Conservation (phyloP, 495 filamentous ascomycete genomes). For the Halenospora varia region DNA sequence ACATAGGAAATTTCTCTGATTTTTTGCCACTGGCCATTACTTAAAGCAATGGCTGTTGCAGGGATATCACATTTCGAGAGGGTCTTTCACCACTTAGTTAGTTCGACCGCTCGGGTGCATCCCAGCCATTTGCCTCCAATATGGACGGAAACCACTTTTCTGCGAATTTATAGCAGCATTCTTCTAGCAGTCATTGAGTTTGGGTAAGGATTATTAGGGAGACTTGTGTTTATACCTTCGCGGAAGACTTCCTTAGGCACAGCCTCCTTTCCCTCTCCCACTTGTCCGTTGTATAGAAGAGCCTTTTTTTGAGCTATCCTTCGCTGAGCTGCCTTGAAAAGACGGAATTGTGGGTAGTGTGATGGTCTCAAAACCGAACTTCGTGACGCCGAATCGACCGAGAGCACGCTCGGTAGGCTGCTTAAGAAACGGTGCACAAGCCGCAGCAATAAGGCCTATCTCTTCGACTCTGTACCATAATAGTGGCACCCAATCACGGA, state of each 20-base stretch:
- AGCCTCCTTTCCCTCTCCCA: slow-evolving; percentile 4
- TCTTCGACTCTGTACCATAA: not conserved
- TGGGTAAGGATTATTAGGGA: not conserved
- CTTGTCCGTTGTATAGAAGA: too few species aligned
- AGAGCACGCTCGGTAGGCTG: not conserved
- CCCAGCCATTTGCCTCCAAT: not conserved
- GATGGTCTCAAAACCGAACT: not conserved
- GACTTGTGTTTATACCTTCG: slow-evolving; percentile 14
- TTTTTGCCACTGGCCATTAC: slow-evolving; percentile 1
- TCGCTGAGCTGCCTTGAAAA: too few species aligned
- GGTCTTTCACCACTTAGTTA: slow-evolving; percentile 4
- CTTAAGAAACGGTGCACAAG: not conserved
- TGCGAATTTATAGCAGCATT: not conserved
- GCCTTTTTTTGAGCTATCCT: too few species aligned
- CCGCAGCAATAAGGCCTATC: not conserved
- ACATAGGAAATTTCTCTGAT: too few species aligned
- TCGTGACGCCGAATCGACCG: not conserved
- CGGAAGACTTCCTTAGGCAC: slow-evolving; percentile 5
- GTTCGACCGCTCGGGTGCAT: not conserved
- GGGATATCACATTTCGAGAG: slow-evolving; percentile 21
- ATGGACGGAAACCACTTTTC: not conserved
- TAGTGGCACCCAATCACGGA: not conserved
- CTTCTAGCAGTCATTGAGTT: not conserved
- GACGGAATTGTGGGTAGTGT: too few species aligned
- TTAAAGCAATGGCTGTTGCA: slow-evolving; percentile 6